These are phyloP conservation scores for Rhizopogon salebrosus DNA, from an alignment of 768 basidiomycete species.

Conservation along the genomic window DNA sequence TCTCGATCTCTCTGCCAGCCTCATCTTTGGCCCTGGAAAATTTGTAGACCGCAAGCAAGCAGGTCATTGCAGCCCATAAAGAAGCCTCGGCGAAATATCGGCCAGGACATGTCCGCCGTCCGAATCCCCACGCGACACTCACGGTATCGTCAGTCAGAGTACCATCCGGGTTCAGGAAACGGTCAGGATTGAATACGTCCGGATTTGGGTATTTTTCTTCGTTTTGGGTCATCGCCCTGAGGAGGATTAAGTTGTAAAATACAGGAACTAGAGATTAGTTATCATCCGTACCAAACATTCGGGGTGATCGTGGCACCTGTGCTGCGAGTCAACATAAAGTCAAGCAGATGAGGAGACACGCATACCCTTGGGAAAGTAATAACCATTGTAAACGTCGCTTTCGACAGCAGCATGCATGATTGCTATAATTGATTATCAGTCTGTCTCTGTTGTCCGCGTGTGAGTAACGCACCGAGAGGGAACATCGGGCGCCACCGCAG, in stretches of 20 bases:
- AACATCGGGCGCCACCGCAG: not conserved
- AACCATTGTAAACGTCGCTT: slow-evolving; percentile 13
- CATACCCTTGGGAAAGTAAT: slow-evolving; percentile 32
- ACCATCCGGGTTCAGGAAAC: slow-evolving; percentile 19
- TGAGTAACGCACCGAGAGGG: slow-evolving; percentile 3
- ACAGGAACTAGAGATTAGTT: not conserved
- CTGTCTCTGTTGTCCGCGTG: not conserved
- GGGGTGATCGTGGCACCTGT: not conserved
- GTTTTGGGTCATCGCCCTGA: slow-evolving; percentile 36
- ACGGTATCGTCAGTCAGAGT: not conserved
- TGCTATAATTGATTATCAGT: not conserved
- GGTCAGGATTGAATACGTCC: slow-evolving; percentile 27
- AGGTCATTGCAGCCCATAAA: slow-evolving; percentile 7
- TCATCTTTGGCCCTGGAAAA: slow-evolving; percentile 5
- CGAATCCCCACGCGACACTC: slow-evolving; percentile 8
- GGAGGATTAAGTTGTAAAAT: not conserved
- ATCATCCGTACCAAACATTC: slow-evolving; percentile 1
- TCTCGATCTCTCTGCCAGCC: slow-evolving; percentile 3
- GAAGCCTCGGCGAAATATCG: slow-evolving; percentile 3
- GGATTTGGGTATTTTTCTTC: slow-evolving; percentile 28
- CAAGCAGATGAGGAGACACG: no score
- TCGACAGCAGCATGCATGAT: slow-evolving; percentile 2
- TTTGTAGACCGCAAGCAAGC: slow-evolving; percentile 4
- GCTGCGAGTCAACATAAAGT: not conserved
- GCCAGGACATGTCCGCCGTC: slow-evolving; percentile 7